Base-by-base conservation (phyloP, 2,329 filamentous ascomycete genomes). In the Epichloe aotearoae region DNA sequence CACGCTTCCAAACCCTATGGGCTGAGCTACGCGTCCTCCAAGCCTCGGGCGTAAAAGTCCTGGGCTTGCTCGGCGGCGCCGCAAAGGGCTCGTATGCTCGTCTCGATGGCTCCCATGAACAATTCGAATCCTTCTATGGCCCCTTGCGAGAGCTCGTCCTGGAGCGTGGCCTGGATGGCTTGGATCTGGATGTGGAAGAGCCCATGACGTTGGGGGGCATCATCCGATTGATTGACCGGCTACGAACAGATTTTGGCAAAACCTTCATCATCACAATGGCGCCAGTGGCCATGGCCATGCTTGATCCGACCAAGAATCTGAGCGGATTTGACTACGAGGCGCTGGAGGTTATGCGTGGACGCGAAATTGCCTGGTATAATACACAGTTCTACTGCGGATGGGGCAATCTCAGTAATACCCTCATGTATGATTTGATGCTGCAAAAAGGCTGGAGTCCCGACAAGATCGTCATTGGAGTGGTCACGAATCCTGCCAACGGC, bases 311-410 rank as follows among this genome's bases (percentile, higher is more conserved):
- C 20, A 67, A 65, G 44, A 86, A 88, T 63, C 74, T 95, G 3
- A 89, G 84, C 53, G 90, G 89, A 0, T 95, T 95, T 65, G 77
- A 81, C 63, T 95, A 95, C 66, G 74, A 80, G 43, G 73, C 81
- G 11, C 75, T 96, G 2, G 88, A 95, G 63, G 73, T 75, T 11
- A 74, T 79, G 64, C 73, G 79, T 5, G 83, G 83, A 1, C 66
- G 66, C 15, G 75, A 83, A 42, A 85, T 95, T 30, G 74, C 76
- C 3, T 96, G 88, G 80, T 95, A 95, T 66, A 95, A 95, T 62
- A 76, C 84, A 5, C 90, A 96, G 62, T 95, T 95, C 67, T 96
- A 96, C 73, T 93, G 86, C 62, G 88, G 88, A 2, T 96, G 88
- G 83, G 88, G 88, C 8, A 73, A 74, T 56, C 68, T 74, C 53